Evolutionary conservation across 108 stramenopile genomes (phyloP), one percentile per base, ranked within the genome.

Genomic region (Nitzschia putrida): DNA sequence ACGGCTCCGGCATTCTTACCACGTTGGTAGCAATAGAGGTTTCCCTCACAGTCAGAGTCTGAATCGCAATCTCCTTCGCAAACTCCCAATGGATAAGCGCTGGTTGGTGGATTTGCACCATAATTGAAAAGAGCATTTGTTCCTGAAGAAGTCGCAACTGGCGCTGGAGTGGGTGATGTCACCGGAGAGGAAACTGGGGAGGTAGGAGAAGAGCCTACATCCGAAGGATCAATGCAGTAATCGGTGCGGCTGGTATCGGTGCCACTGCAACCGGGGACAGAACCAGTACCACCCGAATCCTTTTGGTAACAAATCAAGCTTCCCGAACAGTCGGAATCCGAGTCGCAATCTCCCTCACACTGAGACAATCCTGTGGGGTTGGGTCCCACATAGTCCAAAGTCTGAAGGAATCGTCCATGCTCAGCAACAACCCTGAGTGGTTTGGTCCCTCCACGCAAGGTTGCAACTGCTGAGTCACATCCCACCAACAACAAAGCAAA

Each of bases 31-130:
- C 84, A 85, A 7, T 39, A 16, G 22, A 85, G 68, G 11, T 64
- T 69, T 8, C 23, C 76, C 24, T 20, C 55, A 38, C 81, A 83
- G 18, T 86, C 66, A 11, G 13, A 20, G 55, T 83, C 77, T 11
- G 20, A 11, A 55, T 83, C 79, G 42, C 80, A 81, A 43, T 86
- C 82, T 0, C 85, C 85, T 47, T 83, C 64, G 44, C 85, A 85
- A 16, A 71, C n/a, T 7, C 80, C 77, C 11, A 78, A 56, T 29
- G 72, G 78, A 39, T 52, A 58, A 11, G 24, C 37, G 51, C 65
- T 53, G 7, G 7, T 12, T 8, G 57, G 38, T 52, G 66, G 50
- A 12, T 51, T 24, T 7, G 20, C 49, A 18, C 68, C 67, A 49
- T 52, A 68, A 23, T 18, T 53, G 40, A 57, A 25, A 3, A 68